Conservation (phyloP, 768 basidiomycete species). For the Lyophyllum semitale region DNA sequence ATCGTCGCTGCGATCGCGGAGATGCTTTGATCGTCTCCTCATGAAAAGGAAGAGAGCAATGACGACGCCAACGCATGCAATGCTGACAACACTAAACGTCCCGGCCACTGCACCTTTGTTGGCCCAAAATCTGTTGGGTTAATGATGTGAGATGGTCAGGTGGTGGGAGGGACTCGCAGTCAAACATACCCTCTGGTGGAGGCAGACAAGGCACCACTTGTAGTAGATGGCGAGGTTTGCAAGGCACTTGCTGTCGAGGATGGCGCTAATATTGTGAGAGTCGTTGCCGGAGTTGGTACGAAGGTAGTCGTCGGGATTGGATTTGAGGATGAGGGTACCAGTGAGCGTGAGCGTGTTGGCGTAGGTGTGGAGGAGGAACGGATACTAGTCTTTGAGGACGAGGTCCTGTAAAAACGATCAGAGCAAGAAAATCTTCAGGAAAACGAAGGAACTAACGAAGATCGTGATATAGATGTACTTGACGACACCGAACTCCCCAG, state of each 20-base stretch:
- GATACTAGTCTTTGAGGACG: slow-evolving; percentile 1
- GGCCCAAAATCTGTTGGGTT: slow-evolving; percentile 31
- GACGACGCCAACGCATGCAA: slow-evolving; percentile 26
- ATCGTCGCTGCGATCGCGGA: slow-evolving; percentile 22
- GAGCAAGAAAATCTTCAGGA: not conserved
- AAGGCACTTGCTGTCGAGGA: not conserved
- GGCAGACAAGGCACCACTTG: slow-evolving; percentile 7
- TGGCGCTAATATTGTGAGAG: not conserved
- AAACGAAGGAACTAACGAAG: not conserved
- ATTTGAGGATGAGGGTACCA: not conserved
- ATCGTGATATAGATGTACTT: not conserved
- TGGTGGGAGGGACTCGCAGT: not conserved
- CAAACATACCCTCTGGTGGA: slow-evolving; percentile 16
- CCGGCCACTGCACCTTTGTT: slow-evolving; percentile 40
- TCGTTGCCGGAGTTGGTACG: slow-evolving; percentile 8
- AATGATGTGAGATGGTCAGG: slow-evolving; percentile 8
- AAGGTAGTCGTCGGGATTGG: not conserved
- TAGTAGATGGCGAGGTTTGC: slow-evolving; percentile 4
- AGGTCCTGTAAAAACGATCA: not conserved
- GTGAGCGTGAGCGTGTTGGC: not conserved
- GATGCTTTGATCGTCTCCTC: slow-evolving; percentile 24
- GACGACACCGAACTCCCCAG: not conserved
- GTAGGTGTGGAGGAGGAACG: not conserved
- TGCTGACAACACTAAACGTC: slow-evolving; percentile 31
- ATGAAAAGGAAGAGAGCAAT: slow-evolving; percentile 25